Conservation (phyloP, 225 moss, liverwort and hornwort genomes). For the Neckera pumila region DNA sequence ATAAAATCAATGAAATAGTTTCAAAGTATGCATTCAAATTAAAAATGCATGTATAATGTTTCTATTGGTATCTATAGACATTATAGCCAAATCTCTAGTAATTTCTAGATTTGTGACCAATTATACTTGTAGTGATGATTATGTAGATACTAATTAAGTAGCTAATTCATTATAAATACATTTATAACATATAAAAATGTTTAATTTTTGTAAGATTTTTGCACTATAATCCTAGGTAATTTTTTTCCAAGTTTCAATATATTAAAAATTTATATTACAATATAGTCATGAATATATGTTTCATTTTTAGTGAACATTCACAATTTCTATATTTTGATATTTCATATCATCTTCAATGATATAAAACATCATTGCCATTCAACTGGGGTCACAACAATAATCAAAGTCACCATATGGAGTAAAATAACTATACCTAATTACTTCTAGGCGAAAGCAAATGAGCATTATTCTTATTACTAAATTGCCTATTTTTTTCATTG, state of each 20-base stretch:
- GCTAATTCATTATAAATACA: accelerated
- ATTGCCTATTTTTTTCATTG: no score
- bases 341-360: not conserved
- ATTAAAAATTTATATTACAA: not conserved
- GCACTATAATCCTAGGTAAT: no score
- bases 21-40: not conserved
- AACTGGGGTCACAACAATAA: not conserved
- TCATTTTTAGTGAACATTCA: not conserved
- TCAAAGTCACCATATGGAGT: not conserved
- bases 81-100: not conserved
- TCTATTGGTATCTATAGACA: not conserved
- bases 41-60: not conserved
- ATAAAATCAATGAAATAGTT: not conserved
- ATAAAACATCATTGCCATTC: not conserved
- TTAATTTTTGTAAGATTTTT: not conserved
- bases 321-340: not conserved
- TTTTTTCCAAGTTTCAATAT: not conserved
- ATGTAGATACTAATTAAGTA: accelerated
- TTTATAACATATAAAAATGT: not conserved
- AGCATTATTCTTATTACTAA: not conserved
- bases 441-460: accelerated
- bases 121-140: not conserved
- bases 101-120: not conserved
- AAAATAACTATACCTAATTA: not conserved
- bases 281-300: not conserved